Evolutionary conservation across 805 yeast genomes (phyloP), one percentile per base, ranked within the genome.

Genomic region (Grigorovia yakushimaensis): DNA sequence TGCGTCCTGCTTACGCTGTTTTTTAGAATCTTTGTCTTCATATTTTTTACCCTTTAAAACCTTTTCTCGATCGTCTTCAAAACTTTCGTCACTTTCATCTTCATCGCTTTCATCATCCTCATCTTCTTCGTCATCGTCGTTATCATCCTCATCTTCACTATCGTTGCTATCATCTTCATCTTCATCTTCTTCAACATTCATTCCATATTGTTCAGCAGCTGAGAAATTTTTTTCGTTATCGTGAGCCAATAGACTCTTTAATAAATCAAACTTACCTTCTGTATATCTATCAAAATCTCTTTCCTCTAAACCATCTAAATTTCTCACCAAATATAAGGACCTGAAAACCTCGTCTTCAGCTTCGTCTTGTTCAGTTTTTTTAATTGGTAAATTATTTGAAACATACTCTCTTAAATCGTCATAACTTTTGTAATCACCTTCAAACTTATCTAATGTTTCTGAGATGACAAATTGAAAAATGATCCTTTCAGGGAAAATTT

Each of bases 321-420:
- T 81, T 58, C 89, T 73, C 30, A 85, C 87, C 56, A 85, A 67
- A 65, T 85, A 88, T 45, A 84, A 58, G 4, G 89, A 79, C 61
- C 98, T 72, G 66, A 93, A 93, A 5, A 93, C 80, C 47, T 86
- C 95, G 63, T 93, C 98, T 51, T 84, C 87, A 21, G 78, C 80
- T 40, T 75, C 76, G 44, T 74, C 81, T 30, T 71, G 73, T 5
- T 71, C 77, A 17, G 73, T 67, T 5, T 58, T 51, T 57, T 84
- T 84, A 43, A 81, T 63, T 0, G 88, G 86, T 47, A 84, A 55
- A 8, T 68, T 61, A 24, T 70, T 74, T 17, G 73, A 66, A 33
- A 67, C 59, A 46, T 66, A 69, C 5, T 56, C 61, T 37, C 60
- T 60, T 40, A 73, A 72, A n/a, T 58, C 64, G 1, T 50, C 59